phyloP scores from a whole-genome alignment of 352 stramenopile genomes.

The Phytophthora brassicae region DNA sequence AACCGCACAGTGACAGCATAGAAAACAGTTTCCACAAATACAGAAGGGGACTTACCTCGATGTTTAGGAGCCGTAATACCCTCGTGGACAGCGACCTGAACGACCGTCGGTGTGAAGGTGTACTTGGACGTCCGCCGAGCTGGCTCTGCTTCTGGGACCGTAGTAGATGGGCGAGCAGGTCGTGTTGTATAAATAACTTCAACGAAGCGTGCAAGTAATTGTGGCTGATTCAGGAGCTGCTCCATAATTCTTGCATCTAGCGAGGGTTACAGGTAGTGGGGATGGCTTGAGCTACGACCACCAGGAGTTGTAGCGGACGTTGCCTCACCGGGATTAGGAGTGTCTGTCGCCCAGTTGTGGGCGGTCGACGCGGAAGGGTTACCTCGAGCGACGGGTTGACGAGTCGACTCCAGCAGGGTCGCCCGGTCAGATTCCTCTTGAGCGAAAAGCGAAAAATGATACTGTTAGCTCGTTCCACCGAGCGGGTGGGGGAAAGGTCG shows the following conservation, averaged over 20 bases:
- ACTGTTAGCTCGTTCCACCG: too few relatives aligned
- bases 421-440: too few relatives aligned
- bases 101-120: neutral
- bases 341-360: neutral
- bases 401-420: too few relatives aligned
- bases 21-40: slow-evolving; percentile 6
- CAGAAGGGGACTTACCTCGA: slow-evolving; percentile 9
- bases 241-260: slow-evolving; percentile 12
- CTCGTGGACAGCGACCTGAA: neutral
- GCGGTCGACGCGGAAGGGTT: too few relatives aligned
- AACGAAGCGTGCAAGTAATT: slow-evolving; percentile 6
- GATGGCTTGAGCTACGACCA: neutral
- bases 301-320: neutral
- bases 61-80: slow-evolving; percentile 6
- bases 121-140: slow-evolving; percentile 4
- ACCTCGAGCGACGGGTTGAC: too few relatives aligned
- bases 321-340: neutral
- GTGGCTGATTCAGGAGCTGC: neutral
- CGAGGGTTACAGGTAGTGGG: neutral
- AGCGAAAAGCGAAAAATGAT: too few relatives aligned
- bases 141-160: neutral
- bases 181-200: slow-evolving; percentile 1
- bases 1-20: slow-evolving; percentile 4
- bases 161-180: neutral
- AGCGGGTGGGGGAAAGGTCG: too few relatives aligned